phyloP scores from a whole-genome alignment of 306 rosid species.

The Bauhinia variegata region DNA sequence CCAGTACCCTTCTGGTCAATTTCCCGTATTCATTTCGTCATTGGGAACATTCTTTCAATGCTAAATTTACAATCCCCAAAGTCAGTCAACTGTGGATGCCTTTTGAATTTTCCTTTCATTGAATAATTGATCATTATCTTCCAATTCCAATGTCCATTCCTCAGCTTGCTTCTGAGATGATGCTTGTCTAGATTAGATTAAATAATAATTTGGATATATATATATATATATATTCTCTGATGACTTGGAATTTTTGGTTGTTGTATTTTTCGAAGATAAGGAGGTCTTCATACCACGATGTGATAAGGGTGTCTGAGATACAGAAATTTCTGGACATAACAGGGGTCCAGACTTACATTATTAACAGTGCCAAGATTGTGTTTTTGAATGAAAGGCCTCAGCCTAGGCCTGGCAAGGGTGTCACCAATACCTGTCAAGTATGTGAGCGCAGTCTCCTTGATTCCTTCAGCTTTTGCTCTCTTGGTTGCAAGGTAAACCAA shows the following conservation, averaged over 20 bases:
- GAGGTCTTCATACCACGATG: slow-evolving; percentile 81
- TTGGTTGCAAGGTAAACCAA: slow-evolving; percentile 67
- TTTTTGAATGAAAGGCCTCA: slow-evolving; percentile 76
- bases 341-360: slow-evolving; percentile 64
- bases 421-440: slow-evolving; percentile 63
- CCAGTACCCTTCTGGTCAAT: slow-evolving; percentile 27
- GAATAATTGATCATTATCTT: slow-evolving; percentile 26
- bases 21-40: slow-evolving; percentile 15
- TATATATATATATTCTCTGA: slow-evolving; percentile 34
- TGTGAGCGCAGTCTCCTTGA: slow-evolving; percentile 65
- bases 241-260: slow-evolving; percentile 21
- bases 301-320: slow-evolving; percentile 69
- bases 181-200: slow-evolving; percentile 3
- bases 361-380: slow-evolving; percentile 73
- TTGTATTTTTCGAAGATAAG: slow-evolving; percentile 52
- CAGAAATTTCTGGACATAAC: slow-evolving; percentile 68
- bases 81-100: slow-evolving; percentile 50
- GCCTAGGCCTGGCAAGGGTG: slow-evolving; percentile 67
- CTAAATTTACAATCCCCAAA: slow-evolving; percentile 30
- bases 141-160: slow-evolving; percentile 28
- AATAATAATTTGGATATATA: not conserved
- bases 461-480: slow-evolving; percentile 69
- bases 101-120: slow-evolving; percentile 31
- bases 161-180: not conserved
- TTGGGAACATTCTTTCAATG: slow-evolving; percentile 18